Evolutionary conservation across 805 yeast genomes (phyloP).

Genomic region (Candida stauntonica): DNA sequence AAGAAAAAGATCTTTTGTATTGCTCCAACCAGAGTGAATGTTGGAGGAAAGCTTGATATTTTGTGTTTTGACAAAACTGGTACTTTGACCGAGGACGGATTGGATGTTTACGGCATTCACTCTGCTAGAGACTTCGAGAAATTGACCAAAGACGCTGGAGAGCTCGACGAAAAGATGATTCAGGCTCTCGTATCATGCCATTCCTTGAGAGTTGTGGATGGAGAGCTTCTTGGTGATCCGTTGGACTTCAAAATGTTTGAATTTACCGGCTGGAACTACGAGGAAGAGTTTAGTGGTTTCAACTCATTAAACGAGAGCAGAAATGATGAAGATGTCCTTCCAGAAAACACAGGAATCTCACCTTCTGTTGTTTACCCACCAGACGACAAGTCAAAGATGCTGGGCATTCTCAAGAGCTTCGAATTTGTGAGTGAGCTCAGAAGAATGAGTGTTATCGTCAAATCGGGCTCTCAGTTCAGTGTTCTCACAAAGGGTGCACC

Average conservation of each 20-base stretch:
- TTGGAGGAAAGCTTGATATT: slow-evolving; percentile 92
- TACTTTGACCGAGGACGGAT: slow-evolving; percentile 93
- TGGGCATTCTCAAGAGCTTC: slow-evolving; percentile 52
- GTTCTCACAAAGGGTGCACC: slow-evolving; percentile 95
- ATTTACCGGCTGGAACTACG: slow-evolving; percentile 73
- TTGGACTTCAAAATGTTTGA: slow-evolving; percentile 90
- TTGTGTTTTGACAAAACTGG: slow-evolving; percentile 97
- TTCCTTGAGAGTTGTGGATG: slow-evolving; percentile 75
- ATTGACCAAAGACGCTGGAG: slow-evolving; percentile 22
- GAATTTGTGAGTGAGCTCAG: slow-evolving; percentile 84
- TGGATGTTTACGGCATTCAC: slow-evolving; percentile 78
- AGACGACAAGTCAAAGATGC: slow-evolving; percentile 33
- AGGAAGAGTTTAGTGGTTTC: slow-evolving; percentile 55
- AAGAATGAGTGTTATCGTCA: slow-evolving; percentile 83
- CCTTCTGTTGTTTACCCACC: slow-evolving; percentile 50
- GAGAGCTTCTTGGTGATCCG: slow-evolving; percentile 88
- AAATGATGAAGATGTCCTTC: slow-evolving; percentile 34
- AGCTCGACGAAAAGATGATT: slow-evolving; percentile 30
- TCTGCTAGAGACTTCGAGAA: slow-evolving; percentile 29
- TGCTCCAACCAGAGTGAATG: slow-evolving; percentile 89
- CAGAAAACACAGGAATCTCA: slow-evolving; percentile 39
- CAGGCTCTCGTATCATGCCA: slow-evolving; percentile 65
- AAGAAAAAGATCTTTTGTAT: slow-evolving; percentile 75
- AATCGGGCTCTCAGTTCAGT: slow-evolving; percentile 39
- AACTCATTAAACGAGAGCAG: slow-evolving; percentile 35